Evolutionary conservation across 2,329 filamentous ascomycete genomes (phyloP).

Genomic region (Arthrocladium fulminans): DNA sequence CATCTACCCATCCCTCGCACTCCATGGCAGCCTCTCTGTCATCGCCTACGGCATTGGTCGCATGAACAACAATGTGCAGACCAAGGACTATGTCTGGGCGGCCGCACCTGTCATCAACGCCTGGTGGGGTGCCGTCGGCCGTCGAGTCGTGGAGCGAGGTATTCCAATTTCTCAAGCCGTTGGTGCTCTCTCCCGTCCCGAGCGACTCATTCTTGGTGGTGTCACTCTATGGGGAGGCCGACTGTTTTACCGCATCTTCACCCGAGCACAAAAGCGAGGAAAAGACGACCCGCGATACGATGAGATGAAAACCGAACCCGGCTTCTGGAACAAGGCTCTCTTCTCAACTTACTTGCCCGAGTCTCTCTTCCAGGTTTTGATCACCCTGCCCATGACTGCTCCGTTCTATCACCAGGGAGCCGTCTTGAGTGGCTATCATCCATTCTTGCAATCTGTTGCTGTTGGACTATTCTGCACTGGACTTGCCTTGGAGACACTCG

Average conservation of each 20-base stretch:
- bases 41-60: constrained; percentile 45
- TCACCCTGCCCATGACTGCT: constrained; percentile 49
- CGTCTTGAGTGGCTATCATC: constrained; percentile 13
- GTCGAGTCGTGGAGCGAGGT: constrained; percentile 39
- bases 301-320: constrained; percentile 41
- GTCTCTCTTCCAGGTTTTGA: constrained; percentile 48
- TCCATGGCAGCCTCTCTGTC: constrained; percentile 45
- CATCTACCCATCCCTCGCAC: constrained; percentile 45
- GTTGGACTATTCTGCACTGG: constrained; percentile 51
- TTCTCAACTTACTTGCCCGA: constrained; percentile 50
- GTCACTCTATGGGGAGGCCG: constrained; percentile 51
- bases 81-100: constrained; percentile 55
- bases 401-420: constrained; percentile 40
- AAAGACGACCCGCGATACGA: constrained; percentile 50
- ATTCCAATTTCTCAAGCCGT: constrained; percentile 41
- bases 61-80: constrained; percentile 46
- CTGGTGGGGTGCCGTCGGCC: constrained; percentile 52
- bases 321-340: constrained; percentile 51
- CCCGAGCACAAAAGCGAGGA: constrained; percentile 33
- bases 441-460: constrained; percentile 33
- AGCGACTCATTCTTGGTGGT: constrained; percentile 47
- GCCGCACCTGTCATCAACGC: constrained; percentile 47
- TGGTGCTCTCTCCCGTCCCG: constrained; percentile 42
- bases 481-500: constrained; percentile 47
- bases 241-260: constrained; percentile 47